These are phyloP conservation scores for Neurospora africana DNA, from an alignment of 495 filamentous ascomycete species.

Conservation along the genomic window DNA sequence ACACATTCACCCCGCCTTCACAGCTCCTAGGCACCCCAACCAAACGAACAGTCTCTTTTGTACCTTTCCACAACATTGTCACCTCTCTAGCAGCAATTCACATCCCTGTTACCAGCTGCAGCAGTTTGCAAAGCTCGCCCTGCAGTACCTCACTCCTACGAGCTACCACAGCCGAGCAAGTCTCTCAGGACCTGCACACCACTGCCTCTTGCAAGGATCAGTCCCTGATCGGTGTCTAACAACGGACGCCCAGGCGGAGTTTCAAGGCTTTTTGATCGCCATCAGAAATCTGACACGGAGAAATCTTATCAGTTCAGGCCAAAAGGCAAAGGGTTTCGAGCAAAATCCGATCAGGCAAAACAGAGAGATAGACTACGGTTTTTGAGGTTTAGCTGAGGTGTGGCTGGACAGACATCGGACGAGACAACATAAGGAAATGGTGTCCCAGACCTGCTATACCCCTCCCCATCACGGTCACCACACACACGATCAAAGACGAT, in stretches of 20 bases:
- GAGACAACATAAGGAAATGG: slow-evolving; percentile 21
- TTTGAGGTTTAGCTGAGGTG: not conserved
- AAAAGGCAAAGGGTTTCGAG: not conserved
- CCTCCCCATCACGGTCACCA: slow-evolving; percentile 15
- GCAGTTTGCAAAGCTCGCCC: not conserved
- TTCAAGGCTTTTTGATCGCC: not conserved
- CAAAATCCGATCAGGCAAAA: not conserved
- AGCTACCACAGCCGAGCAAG: not conserved
- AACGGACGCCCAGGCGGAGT: not conserved
- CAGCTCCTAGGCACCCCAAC: not conserved
- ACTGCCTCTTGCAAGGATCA: slow-evolving; percentile 8
- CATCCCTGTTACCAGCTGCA: not conserved
- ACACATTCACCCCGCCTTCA: not conserved
- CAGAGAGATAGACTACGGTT: not conserved
- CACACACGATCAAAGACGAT: slow-evolving; percentile 20
- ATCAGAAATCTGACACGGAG: not conserved
- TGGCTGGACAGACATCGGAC: slow-evolving; percentile 8
- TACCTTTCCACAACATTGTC: not conserved
- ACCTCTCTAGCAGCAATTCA: not conserved
- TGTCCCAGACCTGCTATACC: slow-evolving; percentile 29
- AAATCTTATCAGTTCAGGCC: not conserved
- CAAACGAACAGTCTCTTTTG: not conserved
- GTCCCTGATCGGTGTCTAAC: slow-evolving; percentile 7
- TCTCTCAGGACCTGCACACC: not conserved
- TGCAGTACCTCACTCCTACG: not conserved